A percentile compares a stretch with the other conserved stretches of the same genome.
These are phyloP conservation scores for Sclerotinia spermophila DNA, from an alignment of 2,329 filamentous ascomycete genomes.

Conservation along the genomic window DNA sequence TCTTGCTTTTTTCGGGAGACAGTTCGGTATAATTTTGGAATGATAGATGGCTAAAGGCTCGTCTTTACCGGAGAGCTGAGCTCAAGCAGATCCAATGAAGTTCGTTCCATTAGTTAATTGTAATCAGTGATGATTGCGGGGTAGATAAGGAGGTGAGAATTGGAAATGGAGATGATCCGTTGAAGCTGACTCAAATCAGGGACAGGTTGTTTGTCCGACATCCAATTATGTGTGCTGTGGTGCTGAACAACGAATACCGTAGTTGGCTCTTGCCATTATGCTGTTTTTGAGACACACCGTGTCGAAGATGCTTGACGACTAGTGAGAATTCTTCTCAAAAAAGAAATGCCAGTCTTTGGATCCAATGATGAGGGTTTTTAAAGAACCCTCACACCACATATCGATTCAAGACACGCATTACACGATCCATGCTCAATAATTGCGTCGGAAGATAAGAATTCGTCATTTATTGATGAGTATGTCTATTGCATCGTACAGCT, in stretches of 20 bases:
- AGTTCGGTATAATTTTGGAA: not conserved
- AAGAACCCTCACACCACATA: not conserved
- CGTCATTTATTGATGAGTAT: not conserved
- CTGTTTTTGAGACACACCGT: not conserved
- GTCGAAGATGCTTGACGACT: not conserved
- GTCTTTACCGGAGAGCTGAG: not conserved
- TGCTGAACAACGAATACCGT: not conserved
- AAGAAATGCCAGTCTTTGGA: not conserved
- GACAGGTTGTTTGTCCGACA: no score
- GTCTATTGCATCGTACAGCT: not conserved
- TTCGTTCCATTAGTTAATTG: not conserved
- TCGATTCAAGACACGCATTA: not conserved
- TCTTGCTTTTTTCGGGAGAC: not conserved
- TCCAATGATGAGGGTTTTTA: not conserved
- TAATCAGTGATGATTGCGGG: not conserved
- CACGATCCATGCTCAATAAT: not conserved
- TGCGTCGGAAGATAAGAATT: not conserved
- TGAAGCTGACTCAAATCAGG: no score
- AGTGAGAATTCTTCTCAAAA: not conserved
- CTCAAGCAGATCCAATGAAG: not conserved
- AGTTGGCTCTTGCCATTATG: not conserved
- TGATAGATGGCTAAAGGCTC: not conserved
- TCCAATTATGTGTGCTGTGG: not conserved
- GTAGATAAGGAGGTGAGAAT: not conserved
- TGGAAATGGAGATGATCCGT: not conserved